Evolutionary conservation across 306 rosid genomes (phyloP).

Genomic region (Glycine latifolia): DNA sequence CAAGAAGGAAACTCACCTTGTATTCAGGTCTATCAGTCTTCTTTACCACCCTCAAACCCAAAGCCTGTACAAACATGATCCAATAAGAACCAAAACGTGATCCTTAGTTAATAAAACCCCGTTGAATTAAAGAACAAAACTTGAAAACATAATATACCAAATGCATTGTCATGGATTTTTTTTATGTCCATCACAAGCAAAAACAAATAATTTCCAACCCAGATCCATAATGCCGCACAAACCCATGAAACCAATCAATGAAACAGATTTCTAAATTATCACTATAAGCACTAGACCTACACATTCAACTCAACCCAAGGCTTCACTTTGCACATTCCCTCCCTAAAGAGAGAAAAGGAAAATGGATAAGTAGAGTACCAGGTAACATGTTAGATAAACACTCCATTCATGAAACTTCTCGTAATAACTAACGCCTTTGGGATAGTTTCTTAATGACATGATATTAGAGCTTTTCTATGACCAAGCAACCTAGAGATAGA

Average conservation of each 20-base stretch:
- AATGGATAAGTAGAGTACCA: too few relatives aligned
- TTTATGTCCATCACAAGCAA: slow-evolving; percentile 27
- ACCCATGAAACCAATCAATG: neutral
- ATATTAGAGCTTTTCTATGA: neutral
- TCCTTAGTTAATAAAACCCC: slow-evolving; percentile 24
- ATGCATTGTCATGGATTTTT: neutral
- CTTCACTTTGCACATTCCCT: neutral
- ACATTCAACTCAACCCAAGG: slow-evolving; percentile 23
- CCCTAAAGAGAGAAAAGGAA: too few relatives aligned
- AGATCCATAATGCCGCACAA: slow-evolving; percentile 22
- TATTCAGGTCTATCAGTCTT: slow-evolving; percentile 83
- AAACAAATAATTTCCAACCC: slow-evolving; percentile 11
- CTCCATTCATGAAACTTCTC: too few relatives aligned
- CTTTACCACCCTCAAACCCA: slow-evolving; percentile 81
- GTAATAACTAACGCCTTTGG: neutral
- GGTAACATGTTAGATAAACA: too few relatives aligned
- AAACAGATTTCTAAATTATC: slow-evolving; percentile 3
- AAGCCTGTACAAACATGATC: slow-evolving; percentile 63
- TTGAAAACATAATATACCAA: slow-evolving; percentile 10
- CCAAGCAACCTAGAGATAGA: neutral
- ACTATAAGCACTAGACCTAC: slow-evolving; percentile 31
- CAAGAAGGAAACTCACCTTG: slow-evolving; percentile 63
- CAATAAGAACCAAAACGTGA: slow-evolving; percentile 17
- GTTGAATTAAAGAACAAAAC: slow-evolving; percentile 27
- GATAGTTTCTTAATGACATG: slow-evolving; percentile 11